Base-by-base conservation (phyloP, 345 rosid genomes). In the Camelina sativa region DNA sequence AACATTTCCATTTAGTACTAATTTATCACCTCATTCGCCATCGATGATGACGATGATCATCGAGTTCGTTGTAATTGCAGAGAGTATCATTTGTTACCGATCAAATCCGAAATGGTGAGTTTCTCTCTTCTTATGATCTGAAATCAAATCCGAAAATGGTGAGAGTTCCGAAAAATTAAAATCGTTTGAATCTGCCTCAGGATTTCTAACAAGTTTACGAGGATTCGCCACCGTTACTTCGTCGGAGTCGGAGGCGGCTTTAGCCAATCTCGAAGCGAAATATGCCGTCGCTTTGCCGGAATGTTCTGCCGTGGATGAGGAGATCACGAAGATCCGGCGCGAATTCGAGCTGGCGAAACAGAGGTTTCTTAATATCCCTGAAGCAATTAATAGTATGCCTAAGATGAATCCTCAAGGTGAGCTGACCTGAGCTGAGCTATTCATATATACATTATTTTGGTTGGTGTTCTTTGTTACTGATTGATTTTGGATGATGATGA, bases 321-420 rank as follows among this genome's bases (percentile, higher is more conserved):
- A 86, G 53, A 77, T 91, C 76, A 67, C 76, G 23, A 81, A 75
- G 69, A 89, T 94, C 71, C 86, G 90, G 13, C 65, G 25, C 11
- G 89, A 90, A 55, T 94, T 90, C 22, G 83, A 87, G 37, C 76
- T 79, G 15, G 97, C 97, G 7, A 94, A 85, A 71, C 85, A 65
- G 80, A 85, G 87, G 65, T 94, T 94, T 84, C 77, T 84, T 55
- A 83, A 82, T 77, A 89, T 90, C 74, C 99, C 99, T 1, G 87
- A 80, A 40, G 83, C 89, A 0, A 73, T 91, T 0, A 82, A 82
- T 55, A 83, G 54, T 73, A 84, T 85, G 96, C 89, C 95, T 2
- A 94, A 87, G 84, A 85, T 87, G 95, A 86, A 88, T 79, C 98
- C 97, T 30, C 80, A 88, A 91, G 38, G 35, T 32, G 8, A 32